These are phyloP conservation scores for Lasiodiplodia sp. DNA, from an alignment of 2,329 filamentous ascomycete species.

Conservation along the genomic window DNA sequence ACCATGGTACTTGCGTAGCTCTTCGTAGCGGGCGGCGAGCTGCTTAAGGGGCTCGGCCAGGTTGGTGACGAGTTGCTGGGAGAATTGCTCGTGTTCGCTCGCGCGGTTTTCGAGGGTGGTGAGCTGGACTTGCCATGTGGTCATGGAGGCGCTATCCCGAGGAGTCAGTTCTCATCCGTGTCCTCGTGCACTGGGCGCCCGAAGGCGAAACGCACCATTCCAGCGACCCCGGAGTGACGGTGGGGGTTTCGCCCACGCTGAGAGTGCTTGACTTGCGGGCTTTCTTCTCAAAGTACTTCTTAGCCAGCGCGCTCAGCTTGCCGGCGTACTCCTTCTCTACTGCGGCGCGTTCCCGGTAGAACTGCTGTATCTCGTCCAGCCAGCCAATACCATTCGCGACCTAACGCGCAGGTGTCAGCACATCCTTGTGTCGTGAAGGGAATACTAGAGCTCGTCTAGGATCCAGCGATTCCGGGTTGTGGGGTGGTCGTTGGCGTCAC, in stretches of 20 bases:
- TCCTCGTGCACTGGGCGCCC: conserved; percentile 25
- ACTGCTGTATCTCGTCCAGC: conserved; percentile 96
- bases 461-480: conserved; percentile 15
- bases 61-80: conserved; percentile 76
- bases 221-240: conserved; percentile 91
- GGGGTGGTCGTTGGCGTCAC: conserved; percentile 32
- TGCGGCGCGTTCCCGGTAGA: conserved; percentile 90
- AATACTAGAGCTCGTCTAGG: not conserved
- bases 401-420: conserved; percentile 42
- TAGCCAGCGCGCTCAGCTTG: conserved; percentile 85
- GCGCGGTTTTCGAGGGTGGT: conserved; percentile 88
- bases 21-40: conserved; percentile 79
- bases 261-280: conserved; percentile 84
- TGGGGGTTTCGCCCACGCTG: conserved; percentile 91
- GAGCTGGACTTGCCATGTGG: conserved; percentile 94
- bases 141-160: conserved; percentile 78
- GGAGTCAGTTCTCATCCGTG: conserved; percentile 34
- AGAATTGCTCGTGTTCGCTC: conserved; percentile 86
- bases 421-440: not conserved
- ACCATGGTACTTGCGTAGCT: conserved; percentile 86
- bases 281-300: conserved; percentile 98
- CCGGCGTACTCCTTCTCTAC: conserved; percentile 98
- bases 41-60: conserved; percentile 87
- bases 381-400: conserved; percentile 87
- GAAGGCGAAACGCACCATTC: conserved; percentile 68